These are phyloP conservation scores for Wallacemonas sp. DNA, from an alignment of 208 protist species.

Conservation along the genomic window DNA sequence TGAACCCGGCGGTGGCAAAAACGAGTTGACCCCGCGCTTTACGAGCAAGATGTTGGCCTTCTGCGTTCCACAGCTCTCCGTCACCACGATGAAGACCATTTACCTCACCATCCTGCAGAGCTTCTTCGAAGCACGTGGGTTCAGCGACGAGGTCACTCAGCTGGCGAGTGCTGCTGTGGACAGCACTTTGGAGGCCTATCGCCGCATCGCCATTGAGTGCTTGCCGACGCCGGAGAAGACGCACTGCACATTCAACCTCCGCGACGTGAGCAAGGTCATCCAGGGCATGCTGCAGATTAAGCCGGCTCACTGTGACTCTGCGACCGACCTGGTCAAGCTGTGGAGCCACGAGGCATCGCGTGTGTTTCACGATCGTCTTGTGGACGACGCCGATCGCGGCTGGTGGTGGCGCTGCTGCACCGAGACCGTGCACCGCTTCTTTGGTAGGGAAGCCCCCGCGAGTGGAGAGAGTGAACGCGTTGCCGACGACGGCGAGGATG, in stretches of 20 bases:
- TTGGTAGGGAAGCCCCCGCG: not conserved
- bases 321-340: constrained; percentile 68
- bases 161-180: constrained; percentile 76
- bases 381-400: constrained; percentile 85
- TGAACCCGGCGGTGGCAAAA: constrained; percentile 94
- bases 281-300: constrained; percentile 94
- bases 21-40: constrained; percentile 91
- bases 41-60: constrained; percentile 91
- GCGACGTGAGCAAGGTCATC: constrained; percentile 96
- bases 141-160: constrained; percentile 34
- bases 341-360: constrained; percentile 95
- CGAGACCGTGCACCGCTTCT: constrained; percentile 44
- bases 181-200: constrained; percentile 93
- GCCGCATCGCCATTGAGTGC: constrained; percentile 89
- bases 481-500: not conserved
- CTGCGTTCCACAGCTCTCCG: constrained; percentile 88
- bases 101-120: constrained; percentile 93
- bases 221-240: constrained; percentile 96
- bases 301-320: constrained; percentile 53
- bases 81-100: constrained; percentile 86
- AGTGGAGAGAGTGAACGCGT: too few relatives aligned
- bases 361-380: constrained; percentile 97
- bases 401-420: constrained; percentile 89
- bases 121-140: constrained; percentile 61
- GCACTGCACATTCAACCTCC: constrained; percentile 99